A percentile compares a stretch with the other conserved stretches of the same genome.
Conservation (phyloP, 2,329 filamentous ascomycete species). For the Alternaria triticina region DNA sequence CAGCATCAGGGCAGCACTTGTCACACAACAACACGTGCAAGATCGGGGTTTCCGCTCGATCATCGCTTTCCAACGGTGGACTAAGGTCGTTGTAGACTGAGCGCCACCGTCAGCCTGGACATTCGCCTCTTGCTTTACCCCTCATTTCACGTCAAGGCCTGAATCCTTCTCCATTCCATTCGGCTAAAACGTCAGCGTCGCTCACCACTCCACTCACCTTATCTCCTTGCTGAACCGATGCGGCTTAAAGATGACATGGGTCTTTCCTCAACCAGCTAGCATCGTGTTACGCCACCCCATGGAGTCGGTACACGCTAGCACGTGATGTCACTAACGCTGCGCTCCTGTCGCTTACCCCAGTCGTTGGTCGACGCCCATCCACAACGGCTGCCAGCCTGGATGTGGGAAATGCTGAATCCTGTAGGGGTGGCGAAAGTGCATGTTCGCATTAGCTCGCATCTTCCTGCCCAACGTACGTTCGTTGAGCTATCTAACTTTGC, state of each 20-base stretch:
- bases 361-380: not conserved
- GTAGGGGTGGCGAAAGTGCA: not conserved
- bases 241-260: not conserved
- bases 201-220: not conserved
- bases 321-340: slow-evolving; percentile 2
- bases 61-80: slow-evolving; percentile 1
- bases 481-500: not conserved
- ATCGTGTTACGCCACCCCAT: not conserved
- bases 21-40: slow-evolving; percentile 5
- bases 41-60: not conserved
- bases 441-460: not conserved
- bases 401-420: slow-evolving; percentile 5
- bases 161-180: not conserved
- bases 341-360: slow-evolving; percentile 4
- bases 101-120: not conserved
- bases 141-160: not conserved
- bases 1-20: not conserved
- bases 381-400: slow-evolving; percentile 6
- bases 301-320: slow-evolving; percentile 6
- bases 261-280: slow-evolving; percentile 1
- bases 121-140: not conserved
- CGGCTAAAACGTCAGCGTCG: not conserved
- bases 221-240: not conserved
- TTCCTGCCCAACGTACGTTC: not conserved
- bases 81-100: not conserved